These are phyloP conservation scores for Botrytis pseudocinerea DNA, from an alignment of 2,329 filamentous ascomycete species.

Conservation along the genomic window DNA sequence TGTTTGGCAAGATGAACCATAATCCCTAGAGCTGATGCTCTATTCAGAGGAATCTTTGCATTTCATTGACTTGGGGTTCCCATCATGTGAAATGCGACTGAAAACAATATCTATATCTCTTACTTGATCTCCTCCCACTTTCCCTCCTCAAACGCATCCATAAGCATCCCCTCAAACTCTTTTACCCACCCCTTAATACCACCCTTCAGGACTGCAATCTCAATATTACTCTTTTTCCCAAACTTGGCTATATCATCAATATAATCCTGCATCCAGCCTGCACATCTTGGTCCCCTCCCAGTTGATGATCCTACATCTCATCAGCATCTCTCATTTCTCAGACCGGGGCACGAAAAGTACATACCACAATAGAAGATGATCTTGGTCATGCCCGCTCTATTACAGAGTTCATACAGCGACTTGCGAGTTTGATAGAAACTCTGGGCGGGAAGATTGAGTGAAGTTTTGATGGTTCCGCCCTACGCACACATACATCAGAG, in stretches of 20 bases:
- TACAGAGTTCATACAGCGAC: conserved; percentile 51
- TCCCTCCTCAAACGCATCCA: conserved; percentile 53
- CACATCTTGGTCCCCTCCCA: conserved; percentile 53
- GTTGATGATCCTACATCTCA: conserved; percentile 49
- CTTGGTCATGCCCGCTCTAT: conserved; percentile 49
- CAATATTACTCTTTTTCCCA: conserved; percentile 45
- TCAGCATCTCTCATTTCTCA: background rate
- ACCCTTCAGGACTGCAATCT: conserved; percentile 51
- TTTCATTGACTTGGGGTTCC: background rate
- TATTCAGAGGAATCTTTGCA: background rate
- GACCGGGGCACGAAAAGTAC: conserved; percentile 22
- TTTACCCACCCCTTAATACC: conserved; percentile 59
- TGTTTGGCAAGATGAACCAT: conserved; percentile 4
- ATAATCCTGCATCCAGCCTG: conserved; percentile 59
- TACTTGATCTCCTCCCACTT: conserved; percentile 40
- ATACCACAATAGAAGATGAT: conserved; percentile 59
- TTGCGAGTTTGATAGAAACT: conserved; percentile 53
- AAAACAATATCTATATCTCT: background rate
- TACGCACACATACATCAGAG: conserved; percentile 29
- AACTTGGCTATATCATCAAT: conserved; percentile 47
- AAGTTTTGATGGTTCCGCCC: conserved; percentile 61
- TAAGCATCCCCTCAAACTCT: conserved; percentile 48
- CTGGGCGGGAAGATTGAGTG: conserved; percentile 59
- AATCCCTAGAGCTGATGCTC: background rate
- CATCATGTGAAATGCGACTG: background rate